Conservation (phyloP, 176 grass and related monocot species). For the Echinochloa phyllopogon region DNA sequence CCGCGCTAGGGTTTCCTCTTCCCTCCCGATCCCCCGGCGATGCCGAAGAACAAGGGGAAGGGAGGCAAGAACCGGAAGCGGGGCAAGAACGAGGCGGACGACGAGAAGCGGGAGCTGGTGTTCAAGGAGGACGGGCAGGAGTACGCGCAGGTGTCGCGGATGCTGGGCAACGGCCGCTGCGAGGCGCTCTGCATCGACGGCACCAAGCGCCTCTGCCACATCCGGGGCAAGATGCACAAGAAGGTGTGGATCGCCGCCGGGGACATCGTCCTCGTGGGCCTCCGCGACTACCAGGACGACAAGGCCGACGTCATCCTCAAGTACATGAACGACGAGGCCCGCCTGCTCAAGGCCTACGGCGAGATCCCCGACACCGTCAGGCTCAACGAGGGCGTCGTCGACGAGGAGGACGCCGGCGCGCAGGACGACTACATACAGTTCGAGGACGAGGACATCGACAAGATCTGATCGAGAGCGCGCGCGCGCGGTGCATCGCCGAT, state of each 20-base stretch:
- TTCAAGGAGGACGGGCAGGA: conserved; percentile 97
- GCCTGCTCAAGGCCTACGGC: conserved; percentile 65
- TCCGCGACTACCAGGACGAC: conserved; percentile 92
- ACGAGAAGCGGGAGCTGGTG: conserved; percentile 88
- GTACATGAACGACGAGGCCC: conserved; percentile 77
- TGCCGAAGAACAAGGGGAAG: conserved; percentile 99
- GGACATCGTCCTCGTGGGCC: conserved; percentile 80
- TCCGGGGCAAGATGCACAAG: conserved; percentile 88
- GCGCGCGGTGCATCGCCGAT: neutral
- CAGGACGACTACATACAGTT: conserved; percentile 67
- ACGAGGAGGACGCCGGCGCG: conserved; percentile 53
- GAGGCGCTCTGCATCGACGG: conserved; percentile 80
- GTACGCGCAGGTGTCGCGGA: conserved; percentile 78
- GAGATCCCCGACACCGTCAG: conserved; percentile 63
- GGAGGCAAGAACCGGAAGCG: conserved; percentile 96
- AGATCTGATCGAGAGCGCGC: conserved; percentile 39
- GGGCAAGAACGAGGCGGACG: conserved; percentile 87
- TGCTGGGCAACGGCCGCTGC: conserved; percentile 77
- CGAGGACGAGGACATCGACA: conserved; percentile 74
- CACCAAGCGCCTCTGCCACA: conserved; percentile 78
- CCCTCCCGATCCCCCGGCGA: conserved; percentile 7
- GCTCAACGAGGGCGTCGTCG: conserved; percentile 71
- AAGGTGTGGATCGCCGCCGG: conserved; percentile 89
- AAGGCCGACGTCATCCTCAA: conserved; percentile 93
- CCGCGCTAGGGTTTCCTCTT: conserved; percentile 26